Evolutionary conservation across 176 grass and related monocot species (phyloP).

Genomic region (Oryza punctata): DNA sequence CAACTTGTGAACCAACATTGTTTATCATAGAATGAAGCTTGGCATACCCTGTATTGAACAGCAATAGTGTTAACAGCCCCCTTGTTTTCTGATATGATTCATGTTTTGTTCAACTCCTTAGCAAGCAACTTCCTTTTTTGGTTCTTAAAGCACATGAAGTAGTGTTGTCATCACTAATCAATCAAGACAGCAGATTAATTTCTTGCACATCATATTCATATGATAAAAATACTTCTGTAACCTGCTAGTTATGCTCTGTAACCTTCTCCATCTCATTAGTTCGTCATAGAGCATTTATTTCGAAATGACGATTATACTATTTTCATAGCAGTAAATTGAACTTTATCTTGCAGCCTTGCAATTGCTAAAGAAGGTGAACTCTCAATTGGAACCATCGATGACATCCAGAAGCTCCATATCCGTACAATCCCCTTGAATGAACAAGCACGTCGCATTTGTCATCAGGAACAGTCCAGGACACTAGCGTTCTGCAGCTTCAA

Average conservation of each 20-base stretch:
- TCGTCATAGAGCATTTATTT: background rate
- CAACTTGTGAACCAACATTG: constrained; percentile 2
- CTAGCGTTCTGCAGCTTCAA: constrained; percentile 77
- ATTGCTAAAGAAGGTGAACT: constrained; percentile 97
- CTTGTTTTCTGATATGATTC: background rate
- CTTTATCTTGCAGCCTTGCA: constrained; percentile 62
- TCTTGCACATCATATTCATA: background rate
- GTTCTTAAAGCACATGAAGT: background rate
- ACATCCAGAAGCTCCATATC: constrained; percentile 96
- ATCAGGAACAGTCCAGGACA: constrained; percentile 87
- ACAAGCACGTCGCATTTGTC: constrained; percentile 82
- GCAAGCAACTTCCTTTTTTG: background rate
- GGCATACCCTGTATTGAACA: constrained; percentile 3
- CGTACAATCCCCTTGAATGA: constrained; percentile 82
- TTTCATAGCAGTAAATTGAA: background rate
- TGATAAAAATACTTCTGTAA: background rate
- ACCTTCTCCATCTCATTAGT: background rate
- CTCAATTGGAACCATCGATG: constrained; percentile 88
- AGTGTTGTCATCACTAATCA: constrained; percentile 1
- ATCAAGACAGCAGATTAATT: background rate
- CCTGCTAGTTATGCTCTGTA: background rate
- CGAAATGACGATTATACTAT: background rate
- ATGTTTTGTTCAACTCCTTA: background rate
- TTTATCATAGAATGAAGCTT: background rate
- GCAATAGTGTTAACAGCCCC: background rate